These are phyloP conservation scores for Verticillium longisporum DNA, from an alignment of 2,329 filamentous ascomycete genomes.

Conservation along the genomic window DNA sequence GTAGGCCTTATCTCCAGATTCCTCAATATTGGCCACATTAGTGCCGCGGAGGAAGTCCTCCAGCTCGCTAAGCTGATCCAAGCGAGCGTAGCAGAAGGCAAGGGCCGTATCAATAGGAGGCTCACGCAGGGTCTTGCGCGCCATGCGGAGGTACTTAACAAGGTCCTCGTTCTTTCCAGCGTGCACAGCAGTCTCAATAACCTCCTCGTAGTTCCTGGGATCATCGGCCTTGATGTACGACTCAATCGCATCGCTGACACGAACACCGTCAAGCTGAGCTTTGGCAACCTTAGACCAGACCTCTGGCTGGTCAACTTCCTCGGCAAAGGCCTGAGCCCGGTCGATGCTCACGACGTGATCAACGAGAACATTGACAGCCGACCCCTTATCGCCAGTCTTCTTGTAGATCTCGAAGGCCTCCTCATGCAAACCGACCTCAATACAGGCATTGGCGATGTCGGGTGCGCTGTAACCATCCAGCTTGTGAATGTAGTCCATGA, in stretches of 20 bases:
- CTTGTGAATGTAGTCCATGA: constrained; percentile 94
- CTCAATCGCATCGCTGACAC: constrained; percentile 85
- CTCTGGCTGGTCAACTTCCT: constrained; percentile 86
- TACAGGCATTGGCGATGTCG: constrained; percentile 88
- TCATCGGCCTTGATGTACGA: constrained; percentile 96
- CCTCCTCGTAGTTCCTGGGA: constrained; percentile 87
- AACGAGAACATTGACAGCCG: constrained; percentile 85
- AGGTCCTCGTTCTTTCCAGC: constrained; percentile 97
- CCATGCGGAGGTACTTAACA: constrained; percentile 94
- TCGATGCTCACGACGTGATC: constrained; percentile 98
- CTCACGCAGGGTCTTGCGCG: constrained; percentile 92
- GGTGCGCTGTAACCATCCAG: constrained; percentile 84
- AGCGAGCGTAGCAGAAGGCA: constrained; percentile 87
- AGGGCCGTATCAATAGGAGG: constrained; percentile 88
- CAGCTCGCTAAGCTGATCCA: constrained; percentile 85
- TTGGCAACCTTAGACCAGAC: constrained; percentile 99
- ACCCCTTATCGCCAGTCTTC: constrained; percentile 85
- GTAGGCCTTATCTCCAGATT: constrained; percentile 97
- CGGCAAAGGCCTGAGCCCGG: constrained; percentile 89
- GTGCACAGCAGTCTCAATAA: constrained; percentile 91
- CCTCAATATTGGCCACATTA: constrained; percentile 93
- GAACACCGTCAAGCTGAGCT: constrained; percentile 92
- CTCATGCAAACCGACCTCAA: constrained; percentile 90
- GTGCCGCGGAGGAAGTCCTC: constrained; percentile 92
- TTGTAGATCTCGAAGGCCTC: constrained; percentile 99